Percentiles rank a stretch among this genome's conserved stretches.
phyloP scores from a whole-genome alignment of 345 rosid genomes.

The Cardamine resedifolia region DNA sequence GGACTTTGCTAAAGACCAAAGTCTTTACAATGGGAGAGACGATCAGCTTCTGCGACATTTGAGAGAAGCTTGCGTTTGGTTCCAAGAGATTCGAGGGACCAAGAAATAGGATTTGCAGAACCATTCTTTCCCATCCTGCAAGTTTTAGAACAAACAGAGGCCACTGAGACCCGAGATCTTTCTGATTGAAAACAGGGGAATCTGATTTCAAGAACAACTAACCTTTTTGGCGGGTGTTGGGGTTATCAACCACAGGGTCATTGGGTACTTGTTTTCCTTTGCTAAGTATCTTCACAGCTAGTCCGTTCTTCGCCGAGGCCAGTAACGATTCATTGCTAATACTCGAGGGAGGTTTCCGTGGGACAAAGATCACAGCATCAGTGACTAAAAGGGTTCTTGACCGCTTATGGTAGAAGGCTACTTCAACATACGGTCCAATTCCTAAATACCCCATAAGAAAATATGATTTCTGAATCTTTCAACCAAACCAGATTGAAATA shows the following conservation, averaged over 20 bases:
- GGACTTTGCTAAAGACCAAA: constrained; percentile 93
- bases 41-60: constrained; percentile 89
- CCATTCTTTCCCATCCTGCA: constrained; percentile 99
- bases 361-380: constrained; percentile 88
- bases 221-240: constrained; percentile 75
- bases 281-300: constrained; percentile 91
- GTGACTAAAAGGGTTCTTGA: constrained; percentile 85
- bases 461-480: constrained; percentile 8
- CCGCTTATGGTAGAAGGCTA: constrained; percentile 83
- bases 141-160: constrained; percentile 1
- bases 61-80: constrained; percentile 89
- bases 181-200: constrained; percentile 1
- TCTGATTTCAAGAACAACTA: constrained; percentile 26
- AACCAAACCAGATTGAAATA: constrained; percentile 1
- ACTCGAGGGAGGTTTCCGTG: constrained; percentile 74
- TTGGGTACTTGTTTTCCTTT: constrained; percentile 81
- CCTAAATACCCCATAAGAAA: constrained; percentile 46
- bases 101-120: constrained; percentile 86
- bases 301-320: constrained; percentile 90
- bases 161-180: background rate
- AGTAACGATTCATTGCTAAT: constrained; percentile 72
- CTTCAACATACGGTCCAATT: constrained; percentile 94
- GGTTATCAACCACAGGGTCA: constrained; percentile 80
- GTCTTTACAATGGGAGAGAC: constrained; percentile 96
- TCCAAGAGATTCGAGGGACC: constrained; percentile 95